Base-by-base conservation (phyloP, 2,329 filamentous ascomycete species). In the Achaetomium macrosporum region DNA sequence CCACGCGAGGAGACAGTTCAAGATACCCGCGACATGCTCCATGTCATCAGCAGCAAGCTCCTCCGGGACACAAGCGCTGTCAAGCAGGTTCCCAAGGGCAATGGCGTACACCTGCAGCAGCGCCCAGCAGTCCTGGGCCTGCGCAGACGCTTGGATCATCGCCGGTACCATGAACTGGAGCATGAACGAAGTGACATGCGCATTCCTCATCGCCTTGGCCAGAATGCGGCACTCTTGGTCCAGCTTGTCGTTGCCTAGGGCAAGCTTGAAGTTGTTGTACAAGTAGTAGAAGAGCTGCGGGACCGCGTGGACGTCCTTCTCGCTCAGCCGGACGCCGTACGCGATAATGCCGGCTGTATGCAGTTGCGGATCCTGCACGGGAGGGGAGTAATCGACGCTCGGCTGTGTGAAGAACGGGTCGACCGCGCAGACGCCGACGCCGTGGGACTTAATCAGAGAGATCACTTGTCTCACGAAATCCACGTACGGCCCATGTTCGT, bases 351-450 rank as follows among this genome's bases (percentile, higher is more conserved):
- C 73, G 4, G 79, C 79, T 20, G 77, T 73, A 54, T 81, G 79
- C 5, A 83, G 69, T 36, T 78, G 73, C 2, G 79, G 79, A 42
- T 83, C 80, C 50, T 81, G 72, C 12, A 67, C 61, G 0, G 79
- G 74, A 2, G 80, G 80, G 3, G 74, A 76, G 63, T 81, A 83
- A 51, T 79, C 77, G 36, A 68, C 71, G 62, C 72, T 79, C 59
- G 79, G 76, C 54, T 79, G 75, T 54, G 77, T 79, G 65, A 78
- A 83, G 62, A 78, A 83, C 2, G 68, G 63, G 59, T 83, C 78
- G 4, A 83, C 69, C 1, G 69, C 65, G 63, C 77, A 79, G 36
- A 83, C 72, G 43, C 79, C 77, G 20, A 73, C 67, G 5, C 73
- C 76, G 59, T 82, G 73, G 0, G 77, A 75, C 61, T 76, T 74